Conservation (phyloP, 1,284 basidiomycete species). For the Cryptococcus hybrid region DNA sequence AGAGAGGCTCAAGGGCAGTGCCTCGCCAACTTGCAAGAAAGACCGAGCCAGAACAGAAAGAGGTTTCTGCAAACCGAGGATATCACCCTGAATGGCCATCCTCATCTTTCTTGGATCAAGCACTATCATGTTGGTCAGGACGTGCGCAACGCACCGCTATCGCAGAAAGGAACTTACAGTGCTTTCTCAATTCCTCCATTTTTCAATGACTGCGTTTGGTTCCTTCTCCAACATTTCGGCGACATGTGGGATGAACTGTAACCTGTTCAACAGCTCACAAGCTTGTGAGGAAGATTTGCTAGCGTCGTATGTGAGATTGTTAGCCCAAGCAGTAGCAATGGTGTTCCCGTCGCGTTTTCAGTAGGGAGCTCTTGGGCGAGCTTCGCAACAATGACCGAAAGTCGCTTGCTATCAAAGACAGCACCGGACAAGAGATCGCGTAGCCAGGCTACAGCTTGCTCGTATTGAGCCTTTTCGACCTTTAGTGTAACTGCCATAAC, state of each 20-base stretch:
- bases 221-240: slow-evolving; percentile 62
- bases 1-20: slow-evolving; percentile 65
- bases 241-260: slow-evolving; percentile 76
- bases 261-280: slow-evolving; percentile 68
- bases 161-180: slow-evolving; percentile 56
- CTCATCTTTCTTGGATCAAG: slow-evolving; percentile 76
- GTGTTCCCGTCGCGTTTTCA: slow-evolving; percentile 81
- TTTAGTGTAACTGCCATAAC: slow-evolving; percentile 74
- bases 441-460: slow-evolving; percentile 80
- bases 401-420: slow-evolving; percentile 79
- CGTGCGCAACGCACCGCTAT: neutral
- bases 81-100: slow-evolving; percentile 83
- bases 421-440: slow-evolving; percentile 82
- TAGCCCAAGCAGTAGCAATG: slow-evolving; percentile 71
- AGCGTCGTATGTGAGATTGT: slow-evolving; percentile 66
- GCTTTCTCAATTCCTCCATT: slow-evolving; percentile 68
- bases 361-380: slow-evolving; percentile 89
- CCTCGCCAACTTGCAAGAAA: slow-evolving; percentile 64
- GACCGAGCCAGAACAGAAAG: slow-evolving; percentile 67
- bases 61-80: slow-evolving; percentile 69
- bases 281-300: slow-evolving; percentile 70
- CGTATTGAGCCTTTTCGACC: slow-evolving; percentile 79
- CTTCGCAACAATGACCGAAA: slow-evolving; percentile 85
- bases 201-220: slow-evolving; percentile 63
- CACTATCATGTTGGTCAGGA: slow-evolving; percentile 54